Percentiles rank a stretch among this genome's conserved stretches.
Conservation (phyloP, 495 filamentous ascomycete species). For the Penicillium maclennaniae region DNA sequence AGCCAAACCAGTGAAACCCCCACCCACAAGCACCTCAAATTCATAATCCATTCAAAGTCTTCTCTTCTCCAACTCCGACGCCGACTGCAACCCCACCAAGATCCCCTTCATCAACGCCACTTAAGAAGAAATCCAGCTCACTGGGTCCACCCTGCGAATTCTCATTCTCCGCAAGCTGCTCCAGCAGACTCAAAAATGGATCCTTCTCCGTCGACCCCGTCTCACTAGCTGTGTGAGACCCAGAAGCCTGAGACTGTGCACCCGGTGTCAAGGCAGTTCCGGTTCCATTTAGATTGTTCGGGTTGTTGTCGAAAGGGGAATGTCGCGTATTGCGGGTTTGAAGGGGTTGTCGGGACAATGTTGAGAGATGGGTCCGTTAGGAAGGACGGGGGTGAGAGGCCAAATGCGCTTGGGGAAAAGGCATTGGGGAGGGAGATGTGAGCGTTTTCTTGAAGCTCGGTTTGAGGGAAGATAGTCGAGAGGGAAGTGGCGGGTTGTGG, state of each 20-base stretch:
- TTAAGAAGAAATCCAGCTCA: slow-evolving; percentile 69
- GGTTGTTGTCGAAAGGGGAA: slow-evolving; percentile 41
- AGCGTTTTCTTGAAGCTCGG: slow-evolving; percentile 1
- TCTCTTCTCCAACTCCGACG: background rate
- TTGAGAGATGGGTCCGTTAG: slow-evolving; percentile 25
- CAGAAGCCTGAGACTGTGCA: slow-evolving; percentile 35
- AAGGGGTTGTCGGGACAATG: slow-evolving; percentile 32
- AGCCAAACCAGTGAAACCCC: background rate
- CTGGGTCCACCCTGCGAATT: slow-evolving; percentile 55
- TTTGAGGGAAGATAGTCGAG: slow-evolving; percentile 22
- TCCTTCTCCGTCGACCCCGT: slow-evolving; percentile 57
- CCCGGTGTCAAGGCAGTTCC: slow-evolving; percentile 32
- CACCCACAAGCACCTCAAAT: background rate
- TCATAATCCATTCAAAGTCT: background rate
- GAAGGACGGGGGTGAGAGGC: slow-evolving; percentile 31
- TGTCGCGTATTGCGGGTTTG: slow-evolving; percentile 41
- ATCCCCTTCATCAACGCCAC: slow-evolving; percentile 23
- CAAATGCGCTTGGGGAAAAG: slow-evolving; percentile 34
- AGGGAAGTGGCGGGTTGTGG: slow-evolving; percentile 15
- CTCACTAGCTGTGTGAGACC: slow-evolving; percentile 29
- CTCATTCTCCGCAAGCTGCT: slow-evolving; percentile 79
- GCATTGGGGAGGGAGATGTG: slow-evolving; percentile 17
- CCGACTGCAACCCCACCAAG: slow-evolving; percentile 4
- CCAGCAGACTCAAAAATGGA: slow-evolving; percentile 72
- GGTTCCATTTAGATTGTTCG: slow-evolving; percentile 6